phyloP scores from a whole-genome alignment of 2,329 filamentous ascomycete species.

The Grosmannia penicillata region DNA sequence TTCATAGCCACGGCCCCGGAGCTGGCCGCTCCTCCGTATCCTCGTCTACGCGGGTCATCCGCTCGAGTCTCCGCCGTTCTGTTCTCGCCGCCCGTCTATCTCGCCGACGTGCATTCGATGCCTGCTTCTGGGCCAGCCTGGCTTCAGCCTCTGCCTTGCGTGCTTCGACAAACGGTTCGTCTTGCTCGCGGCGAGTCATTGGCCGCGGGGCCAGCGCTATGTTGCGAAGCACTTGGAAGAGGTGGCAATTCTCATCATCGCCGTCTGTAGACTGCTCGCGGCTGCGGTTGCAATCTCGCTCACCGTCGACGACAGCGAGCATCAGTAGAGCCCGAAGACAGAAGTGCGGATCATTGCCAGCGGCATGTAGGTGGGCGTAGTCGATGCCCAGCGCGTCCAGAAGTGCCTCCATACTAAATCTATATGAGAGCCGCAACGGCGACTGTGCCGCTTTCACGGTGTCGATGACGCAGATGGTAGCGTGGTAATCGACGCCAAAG shows the following conservation, averaged over 20 bases:
- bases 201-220: not conserved
- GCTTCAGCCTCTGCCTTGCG: not conserved
- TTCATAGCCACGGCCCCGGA: too few species aligned
- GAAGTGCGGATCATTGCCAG: not conserved
- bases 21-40: too few species aligned
- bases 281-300: not conserved
- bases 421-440: not conserved
- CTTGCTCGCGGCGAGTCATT: not conserved
- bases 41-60: too few species aligned
- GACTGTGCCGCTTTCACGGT: not conserved
- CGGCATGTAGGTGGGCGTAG: not conserved
- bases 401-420: not conserved
- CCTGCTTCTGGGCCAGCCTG: not conserved
- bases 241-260: not conserved
- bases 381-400: not conserved
- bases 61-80: too few species aligned
- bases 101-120: not conserved
- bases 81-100: not conserved
- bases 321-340: not conserved
- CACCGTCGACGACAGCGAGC: not conserved
- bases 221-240: not conserved
- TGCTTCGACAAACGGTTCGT: not conserved
- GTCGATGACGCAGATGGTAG: not conserved
- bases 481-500: not conserved
- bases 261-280: not conserved